Evolutionary conservation across 140 eudicot genomes (phyloP), one percentile per base, ranked within the genome.

Genomic region (Erigeron philadelphicus): DNA sequence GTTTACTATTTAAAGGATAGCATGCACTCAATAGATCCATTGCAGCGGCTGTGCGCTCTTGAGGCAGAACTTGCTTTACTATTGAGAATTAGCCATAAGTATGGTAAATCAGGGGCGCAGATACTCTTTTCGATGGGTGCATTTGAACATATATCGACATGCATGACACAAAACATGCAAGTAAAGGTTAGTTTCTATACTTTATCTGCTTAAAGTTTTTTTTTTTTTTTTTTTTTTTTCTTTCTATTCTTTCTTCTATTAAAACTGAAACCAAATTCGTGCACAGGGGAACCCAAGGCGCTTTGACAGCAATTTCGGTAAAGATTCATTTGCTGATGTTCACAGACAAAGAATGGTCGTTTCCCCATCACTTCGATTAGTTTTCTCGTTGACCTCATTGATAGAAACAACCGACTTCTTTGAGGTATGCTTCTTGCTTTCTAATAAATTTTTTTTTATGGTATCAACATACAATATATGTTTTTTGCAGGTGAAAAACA

Each of bases 21-120:
- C 59, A 83, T 84, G 46, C 83, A 72, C 62, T 84, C 95, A 8
- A 68, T 80, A 61, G 95, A 93, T 71, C 88, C 90, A 7, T 67
- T 89, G 85, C 98, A 93, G 67, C 85, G 86, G 56, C 70, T 90
- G 48, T 84, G 91, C 72, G 92, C 95, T 57, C 93, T 92, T 68
- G 95, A 93, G 63, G 98, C 96, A 17, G 82, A 84, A 72, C 88
- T 93, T 76, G 86, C 98, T 81, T 73, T 93, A 41, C 64, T 93
- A 42, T 78, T 89, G 60, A 89, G 98, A 74, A 85, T 93, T 17
- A 89, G 95, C 72, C 93, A 93, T 83, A 79, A 78, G 61, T 93
- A 93, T 76, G 98, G 98, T 44, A 89, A 81, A 70, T 77, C 95
- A 41, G 96, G 98, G 50, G 84, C 98, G 5, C 98, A 93, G 75